Conservation (phyloP, 164 flowering plant genomes). For the Kingdonia uniflora region DNA sequence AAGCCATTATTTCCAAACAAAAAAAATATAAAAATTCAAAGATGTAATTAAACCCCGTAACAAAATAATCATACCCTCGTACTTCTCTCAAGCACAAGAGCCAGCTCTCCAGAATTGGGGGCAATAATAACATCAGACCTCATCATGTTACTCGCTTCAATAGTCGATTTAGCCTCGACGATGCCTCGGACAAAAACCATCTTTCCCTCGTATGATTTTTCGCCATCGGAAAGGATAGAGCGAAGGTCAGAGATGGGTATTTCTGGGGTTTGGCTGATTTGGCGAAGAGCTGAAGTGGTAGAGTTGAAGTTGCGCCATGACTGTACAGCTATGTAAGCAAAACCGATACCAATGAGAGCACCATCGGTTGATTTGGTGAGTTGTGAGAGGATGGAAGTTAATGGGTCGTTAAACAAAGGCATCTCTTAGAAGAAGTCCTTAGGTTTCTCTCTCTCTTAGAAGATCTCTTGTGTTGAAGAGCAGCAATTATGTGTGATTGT, state of each 20-base stretch:
- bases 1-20: too few species aligned
- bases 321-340: slow-evolving; percentile 52
- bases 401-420: slow-evolving; percentile 26
- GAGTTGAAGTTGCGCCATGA: slow-evolving; percentile 26
- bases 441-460: too few species aligned
- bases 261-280: slow-evolving; percentile 39
- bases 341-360: slow-evolving; percentile 55
- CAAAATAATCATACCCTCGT: slow-evolving; percentile 63
- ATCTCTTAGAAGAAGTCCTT: too few species aligned
- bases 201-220: slow-evolving; percentile 7
- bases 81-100: slow-evolving; percentile 47
- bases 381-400: slow-evolving; percentile 32
- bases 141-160: slow-evolving; percentile 39
- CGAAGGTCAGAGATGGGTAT: slow-evolving; percentile 58
- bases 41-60: too few species aligned
- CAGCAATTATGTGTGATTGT: too few species aligned
- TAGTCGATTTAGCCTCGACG: slow-evolving; percentile 48
- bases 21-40: too few species aligned
- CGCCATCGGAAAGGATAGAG: slow-evolving; percentile 21
- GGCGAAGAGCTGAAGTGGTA: slow-evolving; percentile 42
- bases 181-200: slow-evolving; percentile 56
- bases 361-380: slow-evolving; percentile 71
- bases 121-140: slow-evolving; percentile 33
- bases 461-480: too few species aligned
- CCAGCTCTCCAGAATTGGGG: slow-evolving; percentile 50